Percentiles rank a stretch among this genome's conserved stretches.
These are phyloP conservation scores for Canariomyces notabilis DNA, from an alignment of 2,329 filamentous ascomycete genomes.

Conservation along the genomic window DNA sequence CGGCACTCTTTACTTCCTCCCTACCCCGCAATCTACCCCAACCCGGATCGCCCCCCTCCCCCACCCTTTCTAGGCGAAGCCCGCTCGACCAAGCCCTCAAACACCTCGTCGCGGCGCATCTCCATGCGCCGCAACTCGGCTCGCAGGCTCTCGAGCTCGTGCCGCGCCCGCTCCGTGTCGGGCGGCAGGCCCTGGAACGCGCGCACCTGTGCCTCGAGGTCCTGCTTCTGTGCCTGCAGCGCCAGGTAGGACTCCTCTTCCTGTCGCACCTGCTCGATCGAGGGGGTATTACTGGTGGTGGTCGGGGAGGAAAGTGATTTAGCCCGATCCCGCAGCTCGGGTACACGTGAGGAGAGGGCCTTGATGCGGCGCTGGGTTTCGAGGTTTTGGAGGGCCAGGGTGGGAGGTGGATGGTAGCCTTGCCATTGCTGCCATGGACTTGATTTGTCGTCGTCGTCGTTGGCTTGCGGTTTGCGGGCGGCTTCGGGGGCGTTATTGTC, in stretches of 20 bases:
- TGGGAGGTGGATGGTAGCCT: conserved; percentile 48
- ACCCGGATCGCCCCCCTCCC: background rate
- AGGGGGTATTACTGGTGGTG: conserved; percentile 38
- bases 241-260: conserved; percentile 56
- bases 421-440: background rate
- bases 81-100: conserved; percentile 65
- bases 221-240: conserved; percentile 53
- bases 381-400: conserved; percentile 64
- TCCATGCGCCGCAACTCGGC: conserved; percentile 58
- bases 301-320: conserved; percentile 34
- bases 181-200: conserved; percentile 69
- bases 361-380: conserved; percentile 69
- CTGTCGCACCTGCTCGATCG: conserved; percentile 52
- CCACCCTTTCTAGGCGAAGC: conserved; percentile 47
- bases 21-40: background rate
- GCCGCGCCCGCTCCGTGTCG: conserved; percentile 61
- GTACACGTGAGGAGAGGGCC: conserved; percentile 58
- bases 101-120: conserved; percentile 63
- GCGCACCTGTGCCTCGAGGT: conserved; percentile 57
- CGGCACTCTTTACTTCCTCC: too few relatives aligned
- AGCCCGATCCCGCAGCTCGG: conserved; percentile 59
- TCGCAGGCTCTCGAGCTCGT: conserved; percentile 64
- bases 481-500: too few relatives aligned
- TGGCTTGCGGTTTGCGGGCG: background rate
- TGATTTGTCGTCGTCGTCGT: background rate